Evolutionary conservation across 805 yeast species (phyloP).

Genomic region (Cyberlindnera xishuangbannaensis): DNA sequence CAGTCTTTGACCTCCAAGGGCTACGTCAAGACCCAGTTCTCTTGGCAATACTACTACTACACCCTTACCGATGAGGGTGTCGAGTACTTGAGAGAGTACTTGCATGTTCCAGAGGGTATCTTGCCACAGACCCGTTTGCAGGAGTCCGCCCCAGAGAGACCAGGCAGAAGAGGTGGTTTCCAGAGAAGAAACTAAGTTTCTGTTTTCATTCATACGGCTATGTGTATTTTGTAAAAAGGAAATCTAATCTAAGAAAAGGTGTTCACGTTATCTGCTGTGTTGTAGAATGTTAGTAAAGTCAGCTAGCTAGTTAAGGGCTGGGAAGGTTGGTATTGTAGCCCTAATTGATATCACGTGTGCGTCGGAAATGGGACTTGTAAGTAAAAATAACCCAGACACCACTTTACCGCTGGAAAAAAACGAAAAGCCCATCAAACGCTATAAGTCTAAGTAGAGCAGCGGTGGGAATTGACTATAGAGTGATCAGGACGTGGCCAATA

Average conservation of each 20-base stretch:
- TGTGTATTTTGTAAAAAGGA: conserved; percentile 22
- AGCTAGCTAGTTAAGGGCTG: too few relatives aligned
- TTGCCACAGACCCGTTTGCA: conserved; percentile 98
- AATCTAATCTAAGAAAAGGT: conserved; percentile 43
- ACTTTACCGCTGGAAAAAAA: too few relatives aligned
- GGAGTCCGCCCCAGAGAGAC: conserved; percentile 80
- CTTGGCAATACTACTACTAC: conserved; percentile 99
- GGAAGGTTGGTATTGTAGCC: too few relatives aligned
- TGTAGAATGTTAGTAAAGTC: too few relatives aligned
- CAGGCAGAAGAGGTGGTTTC: conserved; percentile 54
- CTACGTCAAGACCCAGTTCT: conserved; percentile 98
- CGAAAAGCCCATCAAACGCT: too few relatives aligned
- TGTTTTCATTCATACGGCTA: conserved; percentile 9
- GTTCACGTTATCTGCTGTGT: too few relatives aligned
- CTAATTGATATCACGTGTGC: too few relatives aligned
- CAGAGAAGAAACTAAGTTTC: conserved; percentile 25
- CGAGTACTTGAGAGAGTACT: conserved; percentile 95
- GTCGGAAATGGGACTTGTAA: too few relatives aligned
- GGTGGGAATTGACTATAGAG: too few relatives aligned
- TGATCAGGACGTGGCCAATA: too few relatives aligned
- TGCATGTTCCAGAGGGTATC: conserved; percentile 97
- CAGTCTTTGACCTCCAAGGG: conserved; percentile 99
- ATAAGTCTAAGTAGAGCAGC: too few relatives aligned
- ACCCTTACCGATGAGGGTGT: conserved; percentile 99
- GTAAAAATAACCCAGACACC: too few relatives aligned